Base-by-base conservation (phyloP, 2,329 filamentous ascomycete genomes). In the Ceratocystis cubensis region DNA sequence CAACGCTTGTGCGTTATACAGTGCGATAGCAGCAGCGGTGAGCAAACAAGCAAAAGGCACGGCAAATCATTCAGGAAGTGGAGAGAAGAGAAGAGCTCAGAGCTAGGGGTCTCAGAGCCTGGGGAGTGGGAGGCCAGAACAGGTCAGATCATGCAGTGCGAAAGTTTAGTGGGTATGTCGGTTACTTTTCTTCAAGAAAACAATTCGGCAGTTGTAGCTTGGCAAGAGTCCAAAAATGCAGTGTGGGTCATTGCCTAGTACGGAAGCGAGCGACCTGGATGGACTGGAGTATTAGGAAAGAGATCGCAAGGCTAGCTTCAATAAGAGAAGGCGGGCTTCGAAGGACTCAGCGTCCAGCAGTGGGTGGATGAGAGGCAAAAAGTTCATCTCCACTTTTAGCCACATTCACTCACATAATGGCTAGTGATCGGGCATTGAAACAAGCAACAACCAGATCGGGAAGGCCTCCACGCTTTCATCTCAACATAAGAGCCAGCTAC, bases 31-130 rank as follows among this genome's bases (percentile, higher is more conserved):
- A 33, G 56, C 56, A 59, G 56, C 56, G 28, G 56, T 59, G 56
- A 59, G 13, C 56, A 59, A 59, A 59, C 28, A 37, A 59, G 25
- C 56, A 59, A 59, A 33, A 59, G n/a, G 33, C 56, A 37, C 56
- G 17, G 30, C 25, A 59, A 59, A 33, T 37, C 56, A 59, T 33
- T 59, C 56, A 17, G 48, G 20, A 53, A 13, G 48, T 46, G n/a
- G 33, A 15, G 20, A n/a, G 37, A 13, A 48, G 46, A 25, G 28
- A 57, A 37, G 28, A n/a, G 33, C 56, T 20, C 17, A 15, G 56
- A 20, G 28, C 56, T 8, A 33, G 37, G 56, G 17, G 30, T 41
- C 37, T 41, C 37, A 5, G 37, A 41, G 37, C 10, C 37, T 41
- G 37, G 22, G n/a, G 15, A n/a, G 30, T 33, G 22, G 17, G 13